Evolutionary conservation across 2,329 filamentous ascomycete species (phyloP).

Genomic region (Aspergillus oerlinghausenensis): DNA sequence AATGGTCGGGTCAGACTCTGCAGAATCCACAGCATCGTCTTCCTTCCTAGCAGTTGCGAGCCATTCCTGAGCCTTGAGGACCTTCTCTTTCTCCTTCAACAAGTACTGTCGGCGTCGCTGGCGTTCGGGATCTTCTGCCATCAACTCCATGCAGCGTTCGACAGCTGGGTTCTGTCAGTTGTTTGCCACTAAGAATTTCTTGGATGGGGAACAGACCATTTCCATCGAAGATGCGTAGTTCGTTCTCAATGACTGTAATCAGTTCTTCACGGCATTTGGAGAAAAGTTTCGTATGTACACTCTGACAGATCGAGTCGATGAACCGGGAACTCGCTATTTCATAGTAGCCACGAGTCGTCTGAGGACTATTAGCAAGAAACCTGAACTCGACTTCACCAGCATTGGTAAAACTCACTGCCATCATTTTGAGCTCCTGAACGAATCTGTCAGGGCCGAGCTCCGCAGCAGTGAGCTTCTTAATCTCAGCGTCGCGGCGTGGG

Average conservation of each 20-base stretch:
- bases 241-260: conserved; percentile 23
- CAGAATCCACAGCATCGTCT: conserved; percentile 6
- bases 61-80: conserved; percentile 32
- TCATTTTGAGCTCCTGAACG: conserved; percentile 36
- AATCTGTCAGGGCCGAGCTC: conserved; percentile 33
- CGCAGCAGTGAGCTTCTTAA: conserved; percentile 20
- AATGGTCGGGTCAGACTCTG: conserved; percentile 2
- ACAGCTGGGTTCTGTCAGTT: conserved; percentile 19
- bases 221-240: conserved; percentile 25
- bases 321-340: conserved; percentile 37
- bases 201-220: conserved; percentile 23
- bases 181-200: neutral
- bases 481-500: conserved; percentile 13
- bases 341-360: conserved; percentile 37
- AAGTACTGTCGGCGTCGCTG: conserved; percentile 28
- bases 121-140: conserved; percentile 35
- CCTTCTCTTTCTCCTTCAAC: conserved; percentile 29
- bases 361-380: conserved; percentile 7
- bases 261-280: conserved; percentile 31
- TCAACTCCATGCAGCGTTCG: conserved; percentile 32
- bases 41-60: conserved; percentile 16
- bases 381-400: neutral
- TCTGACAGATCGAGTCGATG: conserved; percentile 36
- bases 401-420: conserved; percentile 33
- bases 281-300: conserved; percentile 33